Conservation (phyloP, 225 moss, liverwort and hornwort species). For the Antitrichia curtipendula region DNA sequence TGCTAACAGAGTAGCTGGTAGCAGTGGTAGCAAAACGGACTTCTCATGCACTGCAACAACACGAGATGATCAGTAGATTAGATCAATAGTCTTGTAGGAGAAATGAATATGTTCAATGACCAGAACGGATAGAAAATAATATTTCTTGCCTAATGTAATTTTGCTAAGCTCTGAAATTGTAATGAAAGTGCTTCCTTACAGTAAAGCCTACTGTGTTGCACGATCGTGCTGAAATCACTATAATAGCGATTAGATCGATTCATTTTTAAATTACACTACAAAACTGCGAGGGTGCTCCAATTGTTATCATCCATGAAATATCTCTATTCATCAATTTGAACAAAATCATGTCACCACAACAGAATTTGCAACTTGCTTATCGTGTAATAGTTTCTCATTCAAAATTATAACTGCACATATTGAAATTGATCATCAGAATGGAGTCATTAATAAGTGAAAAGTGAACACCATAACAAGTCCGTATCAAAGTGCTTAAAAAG, state of each 20-base stretch:
- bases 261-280: no score
- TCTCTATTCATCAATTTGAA: not conserved
- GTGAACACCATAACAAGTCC: not conserved
- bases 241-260: not conserved
- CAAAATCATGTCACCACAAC: not conserved
- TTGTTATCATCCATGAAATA: not conserved
- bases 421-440: not conserved
- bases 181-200: not conserved
- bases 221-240: not conserved
- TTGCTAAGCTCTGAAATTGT: not conserved
- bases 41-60: slow-evolving; percentile 91
- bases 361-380: not conserved
- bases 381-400: not conserved
- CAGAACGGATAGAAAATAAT: not conserved
- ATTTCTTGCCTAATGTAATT: not conserved
- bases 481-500: not conserved
- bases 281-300: not conserved
- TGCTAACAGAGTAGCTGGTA: slow-evolving; percentile 74
- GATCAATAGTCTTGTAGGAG: not conserved
- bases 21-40: slow-evolving; percentile 73
- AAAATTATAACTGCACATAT: not conserved
- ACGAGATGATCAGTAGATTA: not conserved
- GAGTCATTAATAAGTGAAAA: not conserved
- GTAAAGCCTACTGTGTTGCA: not conserved
- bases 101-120: not conserved